phyloP scores from a whole-genome alignment of 257 asterid species.

The Handroanthus guayacan region DNA sequence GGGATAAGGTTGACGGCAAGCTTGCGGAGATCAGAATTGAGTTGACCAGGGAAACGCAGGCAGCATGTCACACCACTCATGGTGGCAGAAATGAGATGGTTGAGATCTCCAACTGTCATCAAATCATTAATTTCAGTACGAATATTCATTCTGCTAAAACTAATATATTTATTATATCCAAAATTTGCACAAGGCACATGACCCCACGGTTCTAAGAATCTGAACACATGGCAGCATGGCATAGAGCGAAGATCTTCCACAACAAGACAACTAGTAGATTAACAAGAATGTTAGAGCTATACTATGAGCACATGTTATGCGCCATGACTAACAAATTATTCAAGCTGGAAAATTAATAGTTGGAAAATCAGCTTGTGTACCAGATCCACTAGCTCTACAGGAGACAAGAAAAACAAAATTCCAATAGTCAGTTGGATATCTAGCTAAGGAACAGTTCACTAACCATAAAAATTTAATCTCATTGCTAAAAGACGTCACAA shows the following conservation, averaged over 20 bases:
- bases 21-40: slow-evolving; percentile 56
- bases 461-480: background rate
- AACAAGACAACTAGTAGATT: background rate
- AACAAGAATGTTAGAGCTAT: slow-evolving; percentile 6
- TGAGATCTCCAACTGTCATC: slow-evolving; percentile 57
- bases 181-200: background rate
- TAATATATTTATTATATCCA: background rate
- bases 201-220: slow-evolving; percentile 17
- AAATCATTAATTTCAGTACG: background rate
- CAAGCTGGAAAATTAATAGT: background rate
- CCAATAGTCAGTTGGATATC: background rate
- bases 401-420: background rate
- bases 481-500: background rate
- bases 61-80: slow-evolving; percentile 65
- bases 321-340: background rate
- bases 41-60: slow-evolving; percentile 58
- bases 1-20: slow-evolving; percentile 59
- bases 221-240: slow-evolving; percentile 12
- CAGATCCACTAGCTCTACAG: background rate
- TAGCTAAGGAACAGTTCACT: background rate
- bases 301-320: slow-evolving; percentile 7
- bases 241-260: background rate
- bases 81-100: slow-evolving; percentile 63
- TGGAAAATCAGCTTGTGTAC: background rate
- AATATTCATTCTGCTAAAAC: background rate